Evolutionary conservation across 78 protist species (phyloP).

Genomic region (Dictyostelium purpureum): DNA sequence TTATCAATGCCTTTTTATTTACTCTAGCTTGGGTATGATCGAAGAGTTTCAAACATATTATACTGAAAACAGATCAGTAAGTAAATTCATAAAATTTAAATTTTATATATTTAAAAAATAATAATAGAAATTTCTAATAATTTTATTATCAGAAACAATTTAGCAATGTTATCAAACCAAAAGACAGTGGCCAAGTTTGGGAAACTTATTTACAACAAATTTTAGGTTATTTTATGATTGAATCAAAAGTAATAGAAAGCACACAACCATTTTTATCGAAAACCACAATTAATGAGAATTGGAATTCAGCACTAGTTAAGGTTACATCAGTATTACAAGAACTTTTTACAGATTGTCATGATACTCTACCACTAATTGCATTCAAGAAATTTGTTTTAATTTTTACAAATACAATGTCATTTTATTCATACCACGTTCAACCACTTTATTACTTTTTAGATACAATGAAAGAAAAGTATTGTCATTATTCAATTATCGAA

Average conservation of each 20-base stretch:
- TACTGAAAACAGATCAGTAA: slow-evolving; percentile 41
- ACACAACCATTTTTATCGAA: slow-evolving; percentile 57
- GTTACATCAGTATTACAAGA: slow-evolving; percentile 62
- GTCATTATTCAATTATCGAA: slow-evolving; percentile 52
- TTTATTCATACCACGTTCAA: slow-evolving; percentile 59
- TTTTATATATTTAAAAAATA: too few species aligned
- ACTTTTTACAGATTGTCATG: slow-evolving; percentile 56
- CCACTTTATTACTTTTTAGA: slow-evolving; percentile 59
- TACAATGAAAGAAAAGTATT: slow-evolving; percentile 68
- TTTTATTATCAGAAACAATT: too few species aligned
- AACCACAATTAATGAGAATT: slow-evolving; percentile 39
- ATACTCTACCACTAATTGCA: slow-evolving; percentile 52
- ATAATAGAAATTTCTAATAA: too few species aligned
- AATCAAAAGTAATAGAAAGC: slow-evolving; percentile 55
- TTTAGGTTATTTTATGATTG: slow-evolving; percentile 71
- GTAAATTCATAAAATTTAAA: too few species aligned
- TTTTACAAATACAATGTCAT: slow-evolving; percentile 58
- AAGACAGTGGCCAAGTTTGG: slow-evolving; percentile 67
- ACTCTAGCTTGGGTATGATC: slow-evolving; percentile 18
- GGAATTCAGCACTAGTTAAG: slow-evolving; percentile 68
- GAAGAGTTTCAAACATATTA: slow-evolving; percentile 70
- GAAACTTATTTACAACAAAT: slow-evolving; percentile 63
- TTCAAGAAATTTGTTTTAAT: slow-evolving; percentile 68
- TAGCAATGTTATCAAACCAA: slow-evolving; percentile 53
- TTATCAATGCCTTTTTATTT: slow-evolving; percentile 68